Percentiles rank a stretch among this genome's conserved stretches.
Evolutionary conservation across 1,284 basidiomycete genomes (phyloP).

Genomic region (Mycosarcoma mackinlayi): DNA sequence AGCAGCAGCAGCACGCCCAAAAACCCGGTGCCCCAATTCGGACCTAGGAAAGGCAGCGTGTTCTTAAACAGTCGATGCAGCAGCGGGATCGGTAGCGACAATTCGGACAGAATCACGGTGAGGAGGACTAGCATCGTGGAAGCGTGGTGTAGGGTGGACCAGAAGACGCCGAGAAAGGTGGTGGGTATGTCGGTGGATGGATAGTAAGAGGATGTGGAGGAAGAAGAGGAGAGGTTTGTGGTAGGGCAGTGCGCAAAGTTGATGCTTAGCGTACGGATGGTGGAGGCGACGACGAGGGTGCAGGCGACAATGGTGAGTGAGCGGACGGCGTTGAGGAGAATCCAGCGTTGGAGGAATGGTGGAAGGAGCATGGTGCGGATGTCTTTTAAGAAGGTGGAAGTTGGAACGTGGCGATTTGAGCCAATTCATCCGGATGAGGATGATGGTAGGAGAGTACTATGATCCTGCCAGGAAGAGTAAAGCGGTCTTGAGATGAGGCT

Average conservation of each 20-base stretch:
- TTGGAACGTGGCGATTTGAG: no score
- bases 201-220: conserved; percentile 17
- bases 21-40: conserved; percentile 48
- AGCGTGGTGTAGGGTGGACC: conserved; percentile 51
- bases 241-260: conserved; percentile 36
- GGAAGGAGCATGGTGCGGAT: conserved; percentile 30
- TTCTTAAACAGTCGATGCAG: conserved; percentile 44
- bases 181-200: conserved; percentile 53
- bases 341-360: conserved; percentile 42
- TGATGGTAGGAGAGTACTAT: no score
- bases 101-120: conserved; percentile 43
- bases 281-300: conserved; percentile 32
- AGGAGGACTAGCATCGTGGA: conserved; percentile 26
- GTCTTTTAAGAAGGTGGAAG: background rate
- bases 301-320: conserved; percentile 39
- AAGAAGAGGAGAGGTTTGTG: conserved; percentile 2
- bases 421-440: no score
- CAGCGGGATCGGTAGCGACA: conserved; percentile 34
- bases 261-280: conserved; percentile 18
- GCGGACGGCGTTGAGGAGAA: conserved; percentile 43
- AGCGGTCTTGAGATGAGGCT: no score
- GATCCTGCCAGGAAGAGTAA: no score
- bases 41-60: conserved; percentile 49
- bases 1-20: conserved; percentile 48
- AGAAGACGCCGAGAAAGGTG: conserved; percentile 54